Base-by-base conservation (phyloP, 768 basidiomycete species). In the Tulasnella sp. region DNA sequence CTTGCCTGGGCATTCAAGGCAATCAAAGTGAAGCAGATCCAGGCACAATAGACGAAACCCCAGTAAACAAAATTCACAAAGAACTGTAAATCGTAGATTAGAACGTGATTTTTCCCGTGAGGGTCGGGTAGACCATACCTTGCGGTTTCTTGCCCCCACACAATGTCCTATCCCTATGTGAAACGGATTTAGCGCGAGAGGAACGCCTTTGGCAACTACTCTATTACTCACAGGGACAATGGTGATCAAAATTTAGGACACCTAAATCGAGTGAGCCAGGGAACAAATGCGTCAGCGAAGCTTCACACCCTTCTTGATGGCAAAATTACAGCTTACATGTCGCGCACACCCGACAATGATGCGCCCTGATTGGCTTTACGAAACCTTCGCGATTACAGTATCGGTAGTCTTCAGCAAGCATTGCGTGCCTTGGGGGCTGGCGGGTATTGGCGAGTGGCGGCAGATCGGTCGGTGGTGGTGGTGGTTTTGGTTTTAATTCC, bases 121-220 rank as follows among this genome's bases (percentile, higher is more conserved):
- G 54, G 0, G 29, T 67, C 67, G 52, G 58, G 15, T 25, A 45
- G 14, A 36, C 42, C 85, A 29, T 76, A 91, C 93, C 83, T 94
- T 95, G 79, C 96, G 92, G 81, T 98, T 98, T 49, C 89, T 88
- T 71, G 94, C 96, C 14, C 96, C 96, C 25, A 97, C 93, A 79
- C 96, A 98, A 80, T 95, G 93, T 14, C 96, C 96, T 72, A 98
- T 91, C 96, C 95, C 93, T 89, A 79, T 77, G 19, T 49, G 9
- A 34, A 82, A 25, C 22, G n/a, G 37, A 76, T 52, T n/a, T 73
- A 77, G 7, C 54, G 64, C 69, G 12, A 15, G 31, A 72, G 25
- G 9, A 45, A 36, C 19, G 52, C 40, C 40, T 25, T 22, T 2
- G 17, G 54, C 73, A 75, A 36, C 49, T 58, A 34, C 25, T 7